Evolutionary conservation across 2,329 filamentous ascomycete species (phyloP), one percentile per base, ranked within the genome.

Genomic region (Beauveria sp.): DNA sequence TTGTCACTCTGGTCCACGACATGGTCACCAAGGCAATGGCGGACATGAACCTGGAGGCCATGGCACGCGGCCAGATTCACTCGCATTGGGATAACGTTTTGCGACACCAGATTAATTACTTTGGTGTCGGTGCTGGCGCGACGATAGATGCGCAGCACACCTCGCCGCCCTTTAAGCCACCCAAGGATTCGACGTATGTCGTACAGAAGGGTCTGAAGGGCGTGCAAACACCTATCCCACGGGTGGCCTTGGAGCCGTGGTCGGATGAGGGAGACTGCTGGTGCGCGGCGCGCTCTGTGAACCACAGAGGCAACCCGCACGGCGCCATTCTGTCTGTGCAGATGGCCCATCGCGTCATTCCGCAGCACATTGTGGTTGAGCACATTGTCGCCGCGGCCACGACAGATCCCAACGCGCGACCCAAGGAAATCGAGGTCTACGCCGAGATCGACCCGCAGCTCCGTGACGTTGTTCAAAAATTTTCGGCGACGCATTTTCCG

Each of bases 261-360:
- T 78, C 86, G 10, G 90, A 96, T 54, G 82, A 88, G 40, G 90
- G 89, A 22, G 90, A 98, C 64, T 96, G 91, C 73, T 98, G 91
- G 89, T 98, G 93, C 72, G 86, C 88, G 5, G 80, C 78, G 0
- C 70, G 69, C 3, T 74, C 75, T 0, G 65, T 69, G 12, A 75
- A 79, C 54, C 71, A 71, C 16, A 74, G 75, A 18, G 73, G 74
- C 12, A 69, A 71, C 18, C 78, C 79, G 8, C 79, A 81, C 54
- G 84, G 85, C 43, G 84, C 86, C 2, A 83, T 85, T 58, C 76
- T 98, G 18, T 83, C 82, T 9, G 83, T 96, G 20, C 73, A 84
- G 46, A 79, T 87, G 20, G 78, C 81, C 40, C 73, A 80, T 40
- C 71, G 74, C 6, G 79, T 93, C 61, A 79, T 87, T 34, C 88